Percentiles rank a stretch among this genome's conserved stretches.
Conservation (phyloP, 805 yeast species). For the Pichia kluyveri region DNA sequence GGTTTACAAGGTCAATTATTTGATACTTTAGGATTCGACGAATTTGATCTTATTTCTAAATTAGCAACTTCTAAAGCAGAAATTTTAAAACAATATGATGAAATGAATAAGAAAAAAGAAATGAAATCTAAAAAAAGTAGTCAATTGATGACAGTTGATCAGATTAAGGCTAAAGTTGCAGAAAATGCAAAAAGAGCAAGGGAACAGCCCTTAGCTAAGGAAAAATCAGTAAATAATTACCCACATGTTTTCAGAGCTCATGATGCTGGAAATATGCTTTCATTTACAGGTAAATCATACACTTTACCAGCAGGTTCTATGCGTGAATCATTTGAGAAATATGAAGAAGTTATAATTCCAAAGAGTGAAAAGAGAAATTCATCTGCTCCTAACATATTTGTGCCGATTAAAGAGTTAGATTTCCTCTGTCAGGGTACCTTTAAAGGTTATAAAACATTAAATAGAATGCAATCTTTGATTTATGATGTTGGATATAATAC, state of each 20-base stretch:
- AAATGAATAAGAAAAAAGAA: background rate
- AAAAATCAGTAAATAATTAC: slow-evolving; percentile 41
- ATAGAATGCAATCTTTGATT: slow-evolving; percentile 84
- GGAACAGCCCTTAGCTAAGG: slow-evolving; percentile 40
- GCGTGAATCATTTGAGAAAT: slow-evolving; percentile 42
- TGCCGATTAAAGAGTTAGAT: slow-evolving; percentile 59
- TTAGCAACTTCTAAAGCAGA: slow-evolving; percentile 40
- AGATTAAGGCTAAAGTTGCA: slow-evolving; percentile 43
- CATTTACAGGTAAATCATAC: slow-evolving; percentile 73
- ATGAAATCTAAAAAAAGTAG: background rate
- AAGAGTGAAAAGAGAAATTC: slow-evolving; percentile 43
- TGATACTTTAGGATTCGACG: slow-evolving; percentile 80
- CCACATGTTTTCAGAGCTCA: slow-evolving; percentile 81
- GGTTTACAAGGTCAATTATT: slow-evolving; percentile 63
- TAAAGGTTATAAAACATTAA: slow-evolving; percentile 64
- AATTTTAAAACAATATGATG: slow-evolving; percentile 18
- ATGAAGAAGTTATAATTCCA: slow-evolving; percentile 81
- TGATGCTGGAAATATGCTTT: slow-evolving; percentile 59
- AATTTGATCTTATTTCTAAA: slow-evolving; percentile 67
- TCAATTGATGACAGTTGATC: slow-evolving; percentile 41
- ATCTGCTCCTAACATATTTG: slow-evolving; percentile 37
- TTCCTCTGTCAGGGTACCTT: slow-evolving; percentile 78
- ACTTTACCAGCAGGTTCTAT: slow-evolving; percentile 77
- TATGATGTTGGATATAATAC: slow-evolving; percentile 89
- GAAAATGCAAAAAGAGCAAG: slow-evolving; percentile 42